Percentiles rank a stretch among this genome's conserved stretches.
Evolutionary conservation across 202 grass and related monocot genomes (phyloP).

Genomic region (Eragrostis tef): DNA sequence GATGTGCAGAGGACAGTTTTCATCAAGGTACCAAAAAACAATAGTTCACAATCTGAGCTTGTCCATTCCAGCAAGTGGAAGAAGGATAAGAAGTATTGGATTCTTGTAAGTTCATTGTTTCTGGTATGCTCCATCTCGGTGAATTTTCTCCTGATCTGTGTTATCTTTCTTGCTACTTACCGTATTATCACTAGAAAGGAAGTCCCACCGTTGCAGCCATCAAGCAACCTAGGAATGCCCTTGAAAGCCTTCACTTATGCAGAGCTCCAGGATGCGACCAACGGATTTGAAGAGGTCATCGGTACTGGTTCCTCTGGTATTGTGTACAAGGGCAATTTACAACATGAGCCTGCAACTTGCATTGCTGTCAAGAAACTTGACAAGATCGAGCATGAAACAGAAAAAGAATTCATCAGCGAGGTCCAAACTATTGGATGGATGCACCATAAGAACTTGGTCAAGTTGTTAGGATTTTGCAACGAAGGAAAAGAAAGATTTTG

Average conservation of each 20-base stretch:
- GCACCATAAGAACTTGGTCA: slow-evolving; percentile 68
- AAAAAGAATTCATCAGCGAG: slow-evolving; percentile 69
- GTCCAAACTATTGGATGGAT: slow-evolving; percentile 63
- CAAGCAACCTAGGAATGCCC: slow-evolving; percentile 30
- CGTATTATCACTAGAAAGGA: slow-evolving; percentile 13
- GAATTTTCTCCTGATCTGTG: slow-evolving; percentile 13
- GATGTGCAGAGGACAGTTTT: slow-evolving; percentile 25
- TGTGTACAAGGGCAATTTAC: slow-evolving; percentile 58
- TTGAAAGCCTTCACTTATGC: slow-evolving; percentile 50
- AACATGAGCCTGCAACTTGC: slow-evolving; percentile 9
- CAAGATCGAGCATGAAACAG: slow-evolving; percentile 48
- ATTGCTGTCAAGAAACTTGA: slow-evolving; percentile 73
- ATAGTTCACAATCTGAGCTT: neutral
- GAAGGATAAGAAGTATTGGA: slow-evolving; percentile 40
- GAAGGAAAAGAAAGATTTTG: slow-evolving; percentile 60
- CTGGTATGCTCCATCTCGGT: slow-evolving; percentile 46
- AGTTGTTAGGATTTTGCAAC: slow-evolving; percentile 64
- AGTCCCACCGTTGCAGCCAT: neutral
- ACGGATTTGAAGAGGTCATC: slow-evolving; percentile 47
- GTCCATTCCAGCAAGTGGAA: slow-evolving; percentile 20
- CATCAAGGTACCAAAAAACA: slow-evolving; percentile 55
- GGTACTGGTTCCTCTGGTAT: slow-evolving; percentile 56
- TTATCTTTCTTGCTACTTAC: slow-evolving; percentile 21
- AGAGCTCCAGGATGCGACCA: slow-evolving; percentile 57
- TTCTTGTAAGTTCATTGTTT: slow-evolving; percentile 39